These are phyloP conservation scores for Dissophora globulifera DNA, from an alignment of 192 early-diverging fungal species.

Conservation along the genomic window DNA sequence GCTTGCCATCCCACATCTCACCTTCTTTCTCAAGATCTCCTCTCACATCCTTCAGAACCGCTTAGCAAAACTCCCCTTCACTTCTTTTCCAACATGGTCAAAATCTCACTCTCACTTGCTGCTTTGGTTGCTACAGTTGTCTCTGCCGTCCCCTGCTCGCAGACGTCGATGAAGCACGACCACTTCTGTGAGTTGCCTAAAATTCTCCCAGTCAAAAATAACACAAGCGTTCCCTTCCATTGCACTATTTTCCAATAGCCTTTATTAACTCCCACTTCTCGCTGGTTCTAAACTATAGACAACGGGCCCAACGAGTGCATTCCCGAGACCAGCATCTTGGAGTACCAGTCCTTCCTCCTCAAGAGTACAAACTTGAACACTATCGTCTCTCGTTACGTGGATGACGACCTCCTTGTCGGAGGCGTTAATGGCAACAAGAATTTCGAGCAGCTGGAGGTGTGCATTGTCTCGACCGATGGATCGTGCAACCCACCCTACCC, in stretches of 20 bases:
- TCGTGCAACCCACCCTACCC: background rate
- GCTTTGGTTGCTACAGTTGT: slow-evolving; percentile 17
- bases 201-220: background rate
- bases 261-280: background rate
- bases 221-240: no score
- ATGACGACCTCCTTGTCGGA: slow-evolving; percentile 7
- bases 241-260: slow-evolving; percentile 1
- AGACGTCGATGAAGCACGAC: slow-evolving; percentile 7
- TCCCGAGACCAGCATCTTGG: slow-evolving; percentile 2
- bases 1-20: no score
- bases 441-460: slow-evolving; percentile 6
- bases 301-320: slow-evolving; percentile 5
- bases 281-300: no score
- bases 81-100: slow-evolving; percentile 31
- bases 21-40: no score
- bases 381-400: background rate
- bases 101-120: slow-evolving; percentile 15
- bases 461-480: slow-evolving; percentile 12
- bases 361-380: background rate
- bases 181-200: background rate
- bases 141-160: slow-evolving; percentile 6
- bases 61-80: no score
- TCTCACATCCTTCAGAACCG: no score
- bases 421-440: background rate
- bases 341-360: slow-evolving; percentile 18